Conservation (phyloP, 176 grass and related monocot species). For the Oryza punctata region DNA sequence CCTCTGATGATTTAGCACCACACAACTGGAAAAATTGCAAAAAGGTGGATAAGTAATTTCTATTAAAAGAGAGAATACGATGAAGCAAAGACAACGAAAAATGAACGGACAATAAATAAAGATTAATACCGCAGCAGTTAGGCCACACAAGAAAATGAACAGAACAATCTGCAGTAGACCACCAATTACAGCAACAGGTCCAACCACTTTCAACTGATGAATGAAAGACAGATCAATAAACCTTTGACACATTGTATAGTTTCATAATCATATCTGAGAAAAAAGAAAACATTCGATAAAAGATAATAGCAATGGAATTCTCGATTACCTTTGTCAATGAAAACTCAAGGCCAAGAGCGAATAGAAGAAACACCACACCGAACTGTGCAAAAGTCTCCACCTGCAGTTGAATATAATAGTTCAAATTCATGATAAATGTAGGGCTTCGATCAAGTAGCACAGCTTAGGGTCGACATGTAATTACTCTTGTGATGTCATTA, state of each 20-base stretch:
- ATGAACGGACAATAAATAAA: neutral
- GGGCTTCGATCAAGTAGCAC: slow-evolving; percentile 15
- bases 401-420: slow-evolving; percentile 50
- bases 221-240: slow-evolving; percentile 39
- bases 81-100: slow-evolving; percentile 22
- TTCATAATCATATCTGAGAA: slow-evolving; percentile 18
- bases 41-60: slow-evolving; percentile 7
- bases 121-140: slow-evolving; percentile 82
- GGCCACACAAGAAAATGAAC: slow-evolving; percentile 96
- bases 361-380: slow-evolving; percentile 99
- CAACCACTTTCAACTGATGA: slow-evolving; percentile 84
- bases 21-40: slow-evolving; percentile 63
- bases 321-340: slow-evolving; percentile 79
- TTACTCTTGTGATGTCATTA: slow-evolving; percentile 12
- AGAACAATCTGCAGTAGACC: slow-evolving; percentile 95
- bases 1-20: slow-evolving; percentile 88
- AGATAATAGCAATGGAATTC: slow-evolving; percentile 15
- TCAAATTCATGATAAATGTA: slow-evolving; percentile 21
- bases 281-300: slow-evolving; percentile 5
- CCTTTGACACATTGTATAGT: slow-evolving; percentile 16
- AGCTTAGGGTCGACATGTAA: neutral
- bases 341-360: slow-evolving; percentile 97
- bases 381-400: slow-evolving; percentile 99
- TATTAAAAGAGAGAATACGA: slow-evolving; percentile 19
- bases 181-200: slow-evolving; percentile 86